These are phyloP conservation scores for Candida railenensis DNA, from an alignment of 805 yeast genomes.

Conservation along the genomic window DNA sequence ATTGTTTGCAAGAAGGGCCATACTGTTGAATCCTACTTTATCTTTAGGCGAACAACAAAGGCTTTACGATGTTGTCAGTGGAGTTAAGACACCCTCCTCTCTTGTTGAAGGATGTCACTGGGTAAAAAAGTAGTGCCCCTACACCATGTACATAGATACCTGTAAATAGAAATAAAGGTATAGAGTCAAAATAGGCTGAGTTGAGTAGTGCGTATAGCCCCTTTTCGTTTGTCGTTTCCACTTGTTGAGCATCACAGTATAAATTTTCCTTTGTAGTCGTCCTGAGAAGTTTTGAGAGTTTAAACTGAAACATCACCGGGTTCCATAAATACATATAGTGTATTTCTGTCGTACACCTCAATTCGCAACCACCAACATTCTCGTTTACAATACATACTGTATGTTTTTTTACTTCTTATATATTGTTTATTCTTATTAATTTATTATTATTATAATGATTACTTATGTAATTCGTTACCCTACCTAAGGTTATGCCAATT, in stretches of 20 bases:
- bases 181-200: neutral
- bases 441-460: neutral
- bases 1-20: constrained; percentile 17
- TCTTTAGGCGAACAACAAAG: constrained; percentile 23
- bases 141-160: constrained; percentile 6
- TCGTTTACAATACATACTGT: too few relatives aligned
- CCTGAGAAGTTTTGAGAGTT: too few relatives aligned
- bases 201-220: neutral
- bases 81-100: constrained; percentile 23
- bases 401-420: too few relatives aligned
- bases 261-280: too few relatives aligned
- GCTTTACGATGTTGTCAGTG: constrained; percentile 30
- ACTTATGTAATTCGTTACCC: neutral
- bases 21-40: constrained; percentile 30
- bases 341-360: too few relatives aligned
- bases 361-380: too few relatives aligned
- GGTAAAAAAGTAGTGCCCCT: constrained; percentile 17
- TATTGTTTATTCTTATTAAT: neutral
- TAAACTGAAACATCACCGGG: too few relatives aligned
- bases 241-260: too few relatives aligned
- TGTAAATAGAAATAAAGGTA: neutral
- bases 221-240: too few relatives aligned
- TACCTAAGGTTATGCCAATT: neutral
- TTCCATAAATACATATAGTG: too few relatives aligned
- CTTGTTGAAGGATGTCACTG: constrained; percentile 27